These are phyloP conservation scores for Nakazawaea populi DNA, from an alignment of 805 yeast species.

Conservation along the genomic window DNA sequence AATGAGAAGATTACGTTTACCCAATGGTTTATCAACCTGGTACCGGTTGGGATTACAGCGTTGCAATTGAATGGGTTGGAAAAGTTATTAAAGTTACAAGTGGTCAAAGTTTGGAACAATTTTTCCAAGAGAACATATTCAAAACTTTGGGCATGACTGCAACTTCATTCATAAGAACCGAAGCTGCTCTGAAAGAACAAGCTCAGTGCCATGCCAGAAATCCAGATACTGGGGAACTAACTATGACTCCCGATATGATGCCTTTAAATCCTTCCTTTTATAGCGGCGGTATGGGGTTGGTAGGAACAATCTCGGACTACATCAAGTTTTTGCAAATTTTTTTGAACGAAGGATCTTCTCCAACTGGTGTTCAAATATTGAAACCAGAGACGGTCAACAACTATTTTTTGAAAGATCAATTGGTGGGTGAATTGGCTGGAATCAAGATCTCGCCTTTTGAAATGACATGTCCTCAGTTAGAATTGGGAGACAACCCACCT, in stretches of 20 bases:
- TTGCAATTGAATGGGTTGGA: constrained; percentile 32
- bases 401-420: constrained; percentile 26
- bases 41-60: constrained; percentile 28
- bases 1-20: constrained; percentile 15
- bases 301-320: constrained; percentile 33
- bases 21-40: constrained; percentile 33
- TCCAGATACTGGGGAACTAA: constrained; percentile 12
- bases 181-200: constrained; percentile 14
- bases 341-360: constrained; percentile 34
- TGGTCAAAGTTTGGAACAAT: constrained; percentile 25
- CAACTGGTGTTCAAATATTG: constrained; percentile 26
- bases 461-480: no score
- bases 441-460: no score
- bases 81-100: constrained; percentile 23
- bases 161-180: constrained; percentile 20
- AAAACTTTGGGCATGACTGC: constrained; percentile 24
- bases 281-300: constrained; percentile 39
- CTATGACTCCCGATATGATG: constrained; percentile 11
- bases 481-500: no score
- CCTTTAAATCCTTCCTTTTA: constrained; percentile 19
- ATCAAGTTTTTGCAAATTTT: constrained; percentile 31
- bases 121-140: constrained; percentile 22
- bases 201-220: constrained; percentile 19
- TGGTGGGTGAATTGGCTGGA: constrained; percentile 21
- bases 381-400: constrained; percentile 25